Evolutionary conservation across 352 stramenopile species (phyloP).

Genomic region (Globisporangium carolinianum): DNA sequence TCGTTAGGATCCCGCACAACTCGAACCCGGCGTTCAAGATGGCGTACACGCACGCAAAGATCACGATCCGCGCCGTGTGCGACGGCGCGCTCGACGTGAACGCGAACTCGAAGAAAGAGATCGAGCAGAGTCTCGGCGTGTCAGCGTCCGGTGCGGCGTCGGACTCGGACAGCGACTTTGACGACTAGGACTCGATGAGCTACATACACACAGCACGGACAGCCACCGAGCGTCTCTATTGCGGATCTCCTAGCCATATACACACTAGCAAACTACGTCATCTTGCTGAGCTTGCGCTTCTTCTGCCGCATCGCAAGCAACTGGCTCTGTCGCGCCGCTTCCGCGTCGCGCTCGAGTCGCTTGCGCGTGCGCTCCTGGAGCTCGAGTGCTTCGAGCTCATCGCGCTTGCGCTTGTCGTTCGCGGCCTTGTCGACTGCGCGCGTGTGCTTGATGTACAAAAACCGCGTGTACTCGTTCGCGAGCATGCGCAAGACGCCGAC

Average conservation of each 20-base stretch:
- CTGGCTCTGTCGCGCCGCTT: constrained; percentile 67
- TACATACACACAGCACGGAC: too few species aligned
- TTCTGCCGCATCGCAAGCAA: constrained; percentile 80
- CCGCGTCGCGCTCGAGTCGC: constrained; percentile 55
- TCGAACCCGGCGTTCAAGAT: constrained; percentile 83
- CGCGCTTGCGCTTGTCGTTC: constrained; percentile 62
- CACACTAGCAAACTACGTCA: not conserved
- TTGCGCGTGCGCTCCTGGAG: constrained; percentile 57
- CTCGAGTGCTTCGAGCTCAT: constrained; percentile 54
- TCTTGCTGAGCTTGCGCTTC: constrained; percentile 40
- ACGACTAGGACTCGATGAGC: constrained; percentile 29
- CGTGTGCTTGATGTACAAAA: constrained; percentile 80
- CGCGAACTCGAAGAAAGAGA: constrained; percentile 63
- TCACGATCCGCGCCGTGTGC: constrained; percentile 62
- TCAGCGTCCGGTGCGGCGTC: constrained; percentile 39
- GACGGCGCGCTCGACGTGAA: constrained; percentile 80
- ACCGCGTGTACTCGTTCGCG: constrained; percentile 79
- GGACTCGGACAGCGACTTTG: constrained; percentile 84
- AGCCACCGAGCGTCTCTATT: not conserved
- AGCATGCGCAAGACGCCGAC: constrained; percentile 64
- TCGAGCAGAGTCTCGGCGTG: constrained; percentile 60
- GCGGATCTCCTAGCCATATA: not conserved
- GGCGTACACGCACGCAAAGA: constrained; percentile 86
- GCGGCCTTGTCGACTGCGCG: constrained; percentile 62
- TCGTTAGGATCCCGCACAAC: constrained; percentile 60